Base-by-base conservation (phyloP, 1,139 yeast species). In the Arxiozyma slooffiae region DNA sequence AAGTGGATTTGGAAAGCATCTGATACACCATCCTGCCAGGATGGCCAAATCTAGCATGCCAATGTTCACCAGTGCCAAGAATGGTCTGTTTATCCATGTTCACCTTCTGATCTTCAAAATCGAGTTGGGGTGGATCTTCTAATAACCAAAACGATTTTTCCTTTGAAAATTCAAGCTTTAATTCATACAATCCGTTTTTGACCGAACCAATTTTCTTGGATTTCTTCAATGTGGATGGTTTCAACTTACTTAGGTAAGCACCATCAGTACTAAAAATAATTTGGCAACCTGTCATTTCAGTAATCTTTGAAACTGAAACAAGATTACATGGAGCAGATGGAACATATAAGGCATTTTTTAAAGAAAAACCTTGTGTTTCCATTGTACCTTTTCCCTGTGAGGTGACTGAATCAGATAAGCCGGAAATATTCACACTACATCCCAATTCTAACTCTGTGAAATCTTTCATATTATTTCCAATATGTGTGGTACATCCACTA, bases 1-100 rank as follows among this genome's bases (percentile, higher is more conserved):
- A n/a, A n/a, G n/a, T n/a, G n/a, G 26, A 23, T 8, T 40, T 40
- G 8, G 42, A 21, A 40, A 40, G 17, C 42, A 20, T 8, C 22
- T 18, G 22, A 8, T 40, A 40, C 8, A 18, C 42, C 17, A 18
- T n/a, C n/a, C n/a, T 16, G n/a, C 42, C 42, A 7, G 42, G 42
- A 40, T 40, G 42, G 21, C 42, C 42, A n/a, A 40, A 40, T 40
- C 42, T 16, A 17, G 42, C 22, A 20, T 40, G 42, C 42, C 42
- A 40, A 16, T 20, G 23, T 40, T 16, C 42, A 20, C 42, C 42
- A 23, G 26, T 23, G 7, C 26, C 26, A 6, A 23, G 7, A 7
- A 7, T 23, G 7, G 26, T 23, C 26, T 23, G 26, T 23, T 23
- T 7, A 6, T 23, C 26, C 5, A 23, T 5, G 26, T 5, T 7